phyloP scores from a whole-genome alignment of 495 filamentous ascomycete species.

The Penicillium psychrofluorescens region DNA sequence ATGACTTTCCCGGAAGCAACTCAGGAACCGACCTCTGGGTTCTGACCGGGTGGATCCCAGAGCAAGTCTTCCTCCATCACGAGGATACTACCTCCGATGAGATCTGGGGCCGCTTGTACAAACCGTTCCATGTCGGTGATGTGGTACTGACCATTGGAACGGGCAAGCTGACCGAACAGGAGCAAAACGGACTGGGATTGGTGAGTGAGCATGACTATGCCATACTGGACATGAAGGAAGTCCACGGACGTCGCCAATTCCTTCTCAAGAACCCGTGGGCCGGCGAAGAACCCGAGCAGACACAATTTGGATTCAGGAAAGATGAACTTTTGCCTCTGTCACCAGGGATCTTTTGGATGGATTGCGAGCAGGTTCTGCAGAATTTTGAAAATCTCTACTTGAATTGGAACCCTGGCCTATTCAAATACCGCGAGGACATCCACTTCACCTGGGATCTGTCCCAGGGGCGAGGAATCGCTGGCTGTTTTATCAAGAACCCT shows the following conservation, averaged over 20 bases:
- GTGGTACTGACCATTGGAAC: constrained; percentile 88
- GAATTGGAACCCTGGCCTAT: constrained; percentile 92
- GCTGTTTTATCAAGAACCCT: constrained; percentile 70
- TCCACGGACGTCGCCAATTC: constrained; percentile 54
- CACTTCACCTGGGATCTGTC: constrained; percentile 85
- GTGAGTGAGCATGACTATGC: constrained; percentile 92
- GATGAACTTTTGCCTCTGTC: constrained; percentile 17
- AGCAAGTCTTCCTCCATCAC: constrained; percentile 84
- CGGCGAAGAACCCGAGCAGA: constrained; percentile 45
- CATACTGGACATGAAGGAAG: constrained; percentile 69
- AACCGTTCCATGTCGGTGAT: constrained; percentile 68
- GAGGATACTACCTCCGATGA: constrained; percentile 68
- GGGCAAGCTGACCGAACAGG: constrained; percentile 61
- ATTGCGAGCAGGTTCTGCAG: constrained; percentile 72
- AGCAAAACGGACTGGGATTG: constrained; percentile 75
- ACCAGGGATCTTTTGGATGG: constrained; percentile 88
- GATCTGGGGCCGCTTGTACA: constrained; percentile 72
- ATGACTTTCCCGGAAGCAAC: constrained; percentile 98
- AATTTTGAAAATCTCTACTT: constrained; percentile 93
- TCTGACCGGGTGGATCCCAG: constrained; percentile 91
- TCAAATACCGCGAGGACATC: constrained; percentile 71
- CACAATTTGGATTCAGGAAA: constrained; percentile 3
- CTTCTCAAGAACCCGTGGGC: constrained; percentile 97
- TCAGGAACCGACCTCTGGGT: constrained; percentile 90
- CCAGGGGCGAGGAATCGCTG: constrained; percentile 41